Evolutionary conservation across 495 filamentous ascomycete species (phyloP).

Genomic region (Chaetomium tenue): DNA sequence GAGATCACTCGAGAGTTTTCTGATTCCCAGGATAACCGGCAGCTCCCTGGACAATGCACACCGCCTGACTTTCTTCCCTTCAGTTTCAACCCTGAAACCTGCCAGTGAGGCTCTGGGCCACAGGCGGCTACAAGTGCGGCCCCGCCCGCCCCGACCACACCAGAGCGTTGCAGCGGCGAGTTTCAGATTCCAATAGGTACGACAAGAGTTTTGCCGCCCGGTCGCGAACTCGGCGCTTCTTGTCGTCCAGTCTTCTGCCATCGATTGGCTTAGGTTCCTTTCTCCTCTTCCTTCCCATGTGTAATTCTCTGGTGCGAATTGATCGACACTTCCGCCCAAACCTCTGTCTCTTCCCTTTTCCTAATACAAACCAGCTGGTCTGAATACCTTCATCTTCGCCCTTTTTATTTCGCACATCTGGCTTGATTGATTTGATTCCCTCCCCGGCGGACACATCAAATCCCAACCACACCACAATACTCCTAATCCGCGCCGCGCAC

Average conservation of each 20-base stretch:
- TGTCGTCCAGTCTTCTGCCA: not conserved
- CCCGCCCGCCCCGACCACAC: conserved; percentile 7
- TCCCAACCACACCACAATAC: not conserved
- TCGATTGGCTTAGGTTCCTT: conserved; percentile 7
- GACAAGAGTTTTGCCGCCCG: conserved; percentile 6
- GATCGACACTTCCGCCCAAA: conserved; percentile 3
- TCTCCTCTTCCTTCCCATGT: not conserved
- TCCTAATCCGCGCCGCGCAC: no score
- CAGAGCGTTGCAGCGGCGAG: conserved; percentile 8
- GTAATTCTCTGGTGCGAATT: not conserved
- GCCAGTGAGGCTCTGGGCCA: not conserved
- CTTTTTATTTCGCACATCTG: not conserved
- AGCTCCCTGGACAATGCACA: not conserved
- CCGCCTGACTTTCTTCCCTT: not conserved
- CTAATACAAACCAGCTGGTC: conserved; percentile 25
- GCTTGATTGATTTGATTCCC: not conserved
- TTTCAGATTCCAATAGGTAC: conserved; percentile 21
- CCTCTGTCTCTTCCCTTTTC: not conserved
- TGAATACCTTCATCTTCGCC: conserved; percentile 20
- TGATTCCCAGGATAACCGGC: no score
- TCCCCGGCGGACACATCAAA: not conserved
- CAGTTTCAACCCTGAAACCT: conserved; percentile 17
- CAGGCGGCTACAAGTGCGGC: not conserved
- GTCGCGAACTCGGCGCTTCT: conserved; percentile 10
- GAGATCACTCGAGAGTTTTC: not conserved